These are phyloP conservation scores for Microbotryum saponariae DNA, from an alignment of 1,284 basidiomycete species.

Conservation along the genomic window DNA sequence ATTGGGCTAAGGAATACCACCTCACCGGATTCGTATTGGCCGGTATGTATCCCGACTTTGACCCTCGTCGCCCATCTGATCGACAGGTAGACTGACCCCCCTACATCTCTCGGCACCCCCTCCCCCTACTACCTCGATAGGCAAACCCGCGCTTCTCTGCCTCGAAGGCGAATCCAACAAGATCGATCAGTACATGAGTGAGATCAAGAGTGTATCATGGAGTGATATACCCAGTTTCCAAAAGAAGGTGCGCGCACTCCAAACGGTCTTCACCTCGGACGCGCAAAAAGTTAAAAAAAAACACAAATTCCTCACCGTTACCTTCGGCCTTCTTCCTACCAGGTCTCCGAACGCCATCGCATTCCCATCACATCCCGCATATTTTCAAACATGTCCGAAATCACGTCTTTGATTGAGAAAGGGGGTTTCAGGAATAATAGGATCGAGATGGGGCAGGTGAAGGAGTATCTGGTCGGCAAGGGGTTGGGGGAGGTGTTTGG, in stretches of 20 bases:
- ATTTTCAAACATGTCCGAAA: slow-evolving; percentile 43
- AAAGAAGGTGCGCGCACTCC: slow-evolving; percentile 27
- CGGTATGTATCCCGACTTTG: slow-evolving; percentile 3
- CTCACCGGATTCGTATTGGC: slow-evolving; percentile 44
- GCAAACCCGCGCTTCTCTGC: slow-evolving; percentile 45
- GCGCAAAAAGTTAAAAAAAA: no score
- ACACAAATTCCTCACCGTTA: no score
- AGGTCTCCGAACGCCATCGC: slow-evolving; percentile 44
- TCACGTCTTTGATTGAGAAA: slow-evolving; percentile 41
- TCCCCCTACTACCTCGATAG: slow-evolving; percentile 22
- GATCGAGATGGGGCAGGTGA: slow-evolving; percentile 46
- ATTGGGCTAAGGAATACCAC: slow-evolving; percentile 39
- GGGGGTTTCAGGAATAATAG: slow-evolving; percentile 43
- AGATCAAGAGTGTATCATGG: slow-evolving; percentile 46
- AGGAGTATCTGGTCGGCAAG: slow-evolving; percentile 40
- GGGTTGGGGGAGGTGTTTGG: slow-evolving; percentile 29
- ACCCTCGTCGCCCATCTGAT: no score
- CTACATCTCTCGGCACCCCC: no score
- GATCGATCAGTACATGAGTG: slow-evolving; percentile 43
- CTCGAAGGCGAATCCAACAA: slow-evolving; percentile 42
- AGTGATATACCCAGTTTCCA: slow-evolving; percentile 45
- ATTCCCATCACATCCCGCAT: slow-evolving; percentile 36
- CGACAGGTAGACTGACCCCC: no score
- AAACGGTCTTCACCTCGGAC: no score
- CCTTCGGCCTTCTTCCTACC: neutral